phyloP scores from a whole-genome alignment of 2,329 filamentous ascomycete species.

The Dothidotthia symphoricarpi region DNA sequence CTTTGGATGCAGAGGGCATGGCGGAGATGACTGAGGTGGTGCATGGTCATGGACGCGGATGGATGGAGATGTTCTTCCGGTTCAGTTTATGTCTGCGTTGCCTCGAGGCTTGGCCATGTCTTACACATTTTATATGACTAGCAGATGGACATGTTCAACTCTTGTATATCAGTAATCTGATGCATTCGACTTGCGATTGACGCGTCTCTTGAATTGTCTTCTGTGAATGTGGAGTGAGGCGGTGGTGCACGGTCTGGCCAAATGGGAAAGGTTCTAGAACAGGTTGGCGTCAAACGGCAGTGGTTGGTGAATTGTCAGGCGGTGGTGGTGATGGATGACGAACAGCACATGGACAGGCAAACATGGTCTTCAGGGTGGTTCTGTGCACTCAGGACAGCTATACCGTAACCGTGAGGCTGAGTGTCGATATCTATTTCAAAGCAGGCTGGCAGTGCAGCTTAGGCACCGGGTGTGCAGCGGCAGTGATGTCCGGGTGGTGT shows the following conservation, averaged over 20 bases:
- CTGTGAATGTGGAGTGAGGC: no score
- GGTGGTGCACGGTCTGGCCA: background rate
- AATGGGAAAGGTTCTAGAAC: constrained; percentile 13
- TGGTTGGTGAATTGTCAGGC: constrained; percentile 3
- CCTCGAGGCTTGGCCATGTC: constrained; percentile 1
- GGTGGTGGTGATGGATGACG: background rate
- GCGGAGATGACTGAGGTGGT: no score
- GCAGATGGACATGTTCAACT: background rate
- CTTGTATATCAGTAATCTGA: constrained; percentile 1
- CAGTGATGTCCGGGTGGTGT: constrained; percentile 19
- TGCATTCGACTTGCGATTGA: no score
- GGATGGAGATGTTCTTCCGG: no score
- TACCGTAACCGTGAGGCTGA: background rate
- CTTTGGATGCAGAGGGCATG: no score
- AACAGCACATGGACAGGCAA: background rate
- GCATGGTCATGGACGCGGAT: no score
- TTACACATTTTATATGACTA: background rate
- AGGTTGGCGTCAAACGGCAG: constrained; percentile 6
- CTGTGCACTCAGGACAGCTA: no score
- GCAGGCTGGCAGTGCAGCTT: background rate
- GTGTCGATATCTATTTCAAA: no score
- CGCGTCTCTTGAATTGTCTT: no score
- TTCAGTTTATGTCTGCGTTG: no score
- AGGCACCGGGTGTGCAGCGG: constrained; percentile 4
- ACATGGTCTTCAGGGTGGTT: no score